These are phyloP conservation scores for Solanum okadae DNA, from an alignment of 257 asterid genomes.

Conservation along the genomic window DNA sequence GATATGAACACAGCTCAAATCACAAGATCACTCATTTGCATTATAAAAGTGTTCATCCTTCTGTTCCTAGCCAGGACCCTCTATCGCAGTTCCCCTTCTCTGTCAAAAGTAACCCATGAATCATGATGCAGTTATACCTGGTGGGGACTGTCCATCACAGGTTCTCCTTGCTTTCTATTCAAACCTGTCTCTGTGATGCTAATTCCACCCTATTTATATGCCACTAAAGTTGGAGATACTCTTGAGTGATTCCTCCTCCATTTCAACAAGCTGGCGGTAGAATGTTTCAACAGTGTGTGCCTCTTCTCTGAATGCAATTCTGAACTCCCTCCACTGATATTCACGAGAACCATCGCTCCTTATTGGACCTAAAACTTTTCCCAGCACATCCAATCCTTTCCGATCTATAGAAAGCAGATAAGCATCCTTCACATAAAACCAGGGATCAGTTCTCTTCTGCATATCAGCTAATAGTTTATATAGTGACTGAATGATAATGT, in stretches of 20 bases:
- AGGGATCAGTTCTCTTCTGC: not conserved
- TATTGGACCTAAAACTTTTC: conserved; percentile 46
- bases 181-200: not conserved
- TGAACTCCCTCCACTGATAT: conserved; percentile 71
- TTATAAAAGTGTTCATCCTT: not conserved
- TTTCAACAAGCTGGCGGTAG: conserved; percentile 55
- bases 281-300: conserved; percentile 50
- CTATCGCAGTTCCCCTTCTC: not conserved
- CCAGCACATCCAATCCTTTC: conserved; percentile 78
- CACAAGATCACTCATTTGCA: not conserved
- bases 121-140: not conserved
- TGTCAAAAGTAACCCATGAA: not conserved
- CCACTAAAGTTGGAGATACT: conserved; percentile 51
- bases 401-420: conserved; percentile 60
- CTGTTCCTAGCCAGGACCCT: not conserved
- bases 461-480: not conserved
- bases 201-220: conserved; percentile 18
- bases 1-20: not conserved
- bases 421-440: conserved; percentile 54
- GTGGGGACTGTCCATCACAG: not conserved
- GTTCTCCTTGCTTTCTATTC: not conserved
- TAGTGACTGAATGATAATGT: not conserved
- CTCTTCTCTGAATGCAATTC: conserved; percentile 48
- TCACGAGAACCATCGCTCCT: conserved; percentile 51
- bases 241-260: conserved; percentile 84